Evolutionary conservation across 129 eudicot genomes (phyloP), one percentile per base, ranked within the genome.

Genomic region (Ambrosia artemisiifolia): DNA sequence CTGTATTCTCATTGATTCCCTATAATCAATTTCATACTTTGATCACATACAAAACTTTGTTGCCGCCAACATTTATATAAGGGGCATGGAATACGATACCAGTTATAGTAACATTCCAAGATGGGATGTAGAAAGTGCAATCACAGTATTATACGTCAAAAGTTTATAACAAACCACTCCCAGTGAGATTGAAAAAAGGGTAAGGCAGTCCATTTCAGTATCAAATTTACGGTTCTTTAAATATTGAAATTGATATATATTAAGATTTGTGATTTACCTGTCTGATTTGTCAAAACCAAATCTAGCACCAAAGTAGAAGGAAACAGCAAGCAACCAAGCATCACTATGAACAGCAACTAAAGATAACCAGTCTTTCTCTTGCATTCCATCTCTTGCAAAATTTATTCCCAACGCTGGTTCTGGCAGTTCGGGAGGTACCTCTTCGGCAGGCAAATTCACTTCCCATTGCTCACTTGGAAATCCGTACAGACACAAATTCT

Each of bases 381-480:
- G 78, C 90, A 85, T 85, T 20, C 89, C 89, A 75, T 85, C 83
- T 70, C 86, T 81, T n/a, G 89, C 89, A 57, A 85, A 85, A 64
- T 85, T 85, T 54, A 85, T 85, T 34, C 90, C 87, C 49, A 85
- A 63, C 18, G 87, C 87, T 20, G 90, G 90, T 65, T 85, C 90
- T 0, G 87, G 90, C 18, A 85, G 83, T 73, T 85, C 91, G 3
- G 91, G 96, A 65, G 93, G 96, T 24, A 83, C 88, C 64, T 85
- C 95, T 83, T 86, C 90, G 69, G 88, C 90, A 67, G 96, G 96
- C 43, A 84, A 73, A 82, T 82, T 85, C 18, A 85, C 86, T 78
- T 85, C 90, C 90, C 90, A 85, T 70, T 80, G 81, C 75, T 82
- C 90, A 79, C 75, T 82, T 38, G 86, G 84, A 71, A 82, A 82